These are phyloP conservation scores for Lentinula raphanica DNA, from an alignment of 768 basidiomycete species.

Conservation along the genomic window DNA sequence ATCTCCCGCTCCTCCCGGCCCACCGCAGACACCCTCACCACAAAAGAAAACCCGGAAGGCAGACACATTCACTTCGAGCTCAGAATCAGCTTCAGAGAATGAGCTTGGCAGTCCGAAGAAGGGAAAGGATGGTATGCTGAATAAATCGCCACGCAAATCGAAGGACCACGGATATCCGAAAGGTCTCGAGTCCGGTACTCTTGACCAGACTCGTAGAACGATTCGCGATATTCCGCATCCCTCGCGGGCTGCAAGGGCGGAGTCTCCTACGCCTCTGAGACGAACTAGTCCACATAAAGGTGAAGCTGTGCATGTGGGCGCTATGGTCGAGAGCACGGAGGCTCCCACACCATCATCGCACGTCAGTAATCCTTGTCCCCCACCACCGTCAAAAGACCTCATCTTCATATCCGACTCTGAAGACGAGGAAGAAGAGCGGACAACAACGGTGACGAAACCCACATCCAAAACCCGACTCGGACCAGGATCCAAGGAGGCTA, in stretches of 20 bases:
- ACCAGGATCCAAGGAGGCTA: background rate
- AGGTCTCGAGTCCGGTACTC: background rate
- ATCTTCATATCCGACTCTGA: conserved; percentile 3
- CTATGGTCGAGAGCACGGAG: background rate
- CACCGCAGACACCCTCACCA: conserved; percentile 6
- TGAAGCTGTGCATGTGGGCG: background rate
- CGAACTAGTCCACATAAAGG: background rate
- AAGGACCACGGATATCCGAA: background rate
- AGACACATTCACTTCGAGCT: background rate
- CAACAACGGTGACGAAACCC: no score
- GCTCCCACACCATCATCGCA: background rate
- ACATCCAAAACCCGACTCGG: background rate
- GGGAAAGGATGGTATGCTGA: background rate
- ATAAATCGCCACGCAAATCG: background rate
- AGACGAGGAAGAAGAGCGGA: background rate
- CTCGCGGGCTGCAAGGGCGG: background rate
- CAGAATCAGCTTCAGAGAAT: background rate
- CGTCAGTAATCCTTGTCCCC: background rate
- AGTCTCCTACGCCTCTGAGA: conserved; percentile 2
- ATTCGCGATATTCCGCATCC: conserved; percentile 6
- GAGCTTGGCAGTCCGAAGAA: background rate
- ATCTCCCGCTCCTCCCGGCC: background rate
- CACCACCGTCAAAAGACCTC: background rate
- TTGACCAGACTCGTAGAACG: background rate
- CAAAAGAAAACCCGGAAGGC: background rate